Conservation (phyloP, 345 rosid species). For the Moringa oleifera region DNA sequence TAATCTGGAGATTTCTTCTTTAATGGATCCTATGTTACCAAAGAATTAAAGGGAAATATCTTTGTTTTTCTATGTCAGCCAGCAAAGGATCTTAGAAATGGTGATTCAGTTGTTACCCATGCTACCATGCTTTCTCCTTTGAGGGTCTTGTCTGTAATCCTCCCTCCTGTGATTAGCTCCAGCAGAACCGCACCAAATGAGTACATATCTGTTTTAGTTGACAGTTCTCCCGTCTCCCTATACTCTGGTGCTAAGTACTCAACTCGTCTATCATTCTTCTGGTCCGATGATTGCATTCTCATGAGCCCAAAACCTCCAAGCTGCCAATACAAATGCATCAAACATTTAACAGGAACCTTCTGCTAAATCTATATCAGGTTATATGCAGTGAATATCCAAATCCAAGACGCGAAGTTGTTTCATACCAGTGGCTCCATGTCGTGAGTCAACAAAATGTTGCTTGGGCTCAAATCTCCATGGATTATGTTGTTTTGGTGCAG, state of each 20-base stretch:
- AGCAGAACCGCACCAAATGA: slow-evolving; percentile 34
- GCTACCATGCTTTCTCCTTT: slow-evolving; percentile 15
- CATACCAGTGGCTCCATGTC: slow-evolving; percentile 35
- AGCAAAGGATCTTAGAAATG: neutral
- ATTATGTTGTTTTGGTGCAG: slow-evolving; percentile 32
- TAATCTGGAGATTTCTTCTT: too few relatives aligned
- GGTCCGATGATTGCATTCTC: neutral
- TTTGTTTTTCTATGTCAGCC: too few relatives aligned
- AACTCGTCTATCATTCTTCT: slow-evolving; percentile 1
- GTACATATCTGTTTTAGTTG: slow-evolving; percentile 30
- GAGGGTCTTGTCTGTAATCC: too few relatives aligned
- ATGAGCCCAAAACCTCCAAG: slow-evolving; percentile 28
- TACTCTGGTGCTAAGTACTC: slow-evolving; percentile 26
- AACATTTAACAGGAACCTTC: neutral
- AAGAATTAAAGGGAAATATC: too few relatives aligned
- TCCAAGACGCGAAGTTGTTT: too few relatives aligned
- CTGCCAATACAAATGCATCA: slow-evolving; percentile 12
- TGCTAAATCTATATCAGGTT: neutral
- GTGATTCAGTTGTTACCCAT: slow-evolving; percentile 26
- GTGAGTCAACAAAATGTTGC: slow-evolving; percentile 32
- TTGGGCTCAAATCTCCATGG: slow-evolving; percentile 27
- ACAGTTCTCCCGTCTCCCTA: slow-evolving; percentile 12
- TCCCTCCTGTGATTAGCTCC: slow-evolving; percentile 34
- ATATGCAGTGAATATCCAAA: too few relatives aligned
- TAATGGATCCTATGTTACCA: too few relatives aligned